Percentiles rank a stretch among this genome's conserved stretches.
Evolutionary conservation across 805 yeast genomes (phyloP).

Genomic region (Kurtzmaniella cleridarum): DNA sequence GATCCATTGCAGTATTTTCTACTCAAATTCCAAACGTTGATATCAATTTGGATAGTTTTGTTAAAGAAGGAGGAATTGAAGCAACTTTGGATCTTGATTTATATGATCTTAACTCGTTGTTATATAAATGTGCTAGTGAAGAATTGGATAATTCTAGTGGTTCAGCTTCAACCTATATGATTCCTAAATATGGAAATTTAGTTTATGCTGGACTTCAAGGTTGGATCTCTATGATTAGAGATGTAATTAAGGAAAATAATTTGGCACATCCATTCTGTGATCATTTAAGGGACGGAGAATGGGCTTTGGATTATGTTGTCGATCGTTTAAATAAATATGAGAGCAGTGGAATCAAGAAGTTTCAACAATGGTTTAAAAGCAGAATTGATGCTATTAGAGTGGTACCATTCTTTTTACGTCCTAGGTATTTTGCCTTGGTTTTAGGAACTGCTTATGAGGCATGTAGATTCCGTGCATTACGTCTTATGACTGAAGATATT

Average conservation of each 20-base stretch:
- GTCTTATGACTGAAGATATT: constrained; percentile 47
- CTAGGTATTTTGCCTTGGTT: constrained; percentile 82
- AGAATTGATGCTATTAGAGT: constrained; percentile 58
- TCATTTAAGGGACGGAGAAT: constrained; percentile 74
- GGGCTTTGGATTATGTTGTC: constrained; percentile 82
- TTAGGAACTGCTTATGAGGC: constrained; percentile 83
- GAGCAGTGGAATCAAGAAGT: constrained; percentile 45
- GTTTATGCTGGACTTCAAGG: constrained; percentile 93
- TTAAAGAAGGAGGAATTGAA: constrained; percentile 71
- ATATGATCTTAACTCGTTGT: constrained; percentile 66
- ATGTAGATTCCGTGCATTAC: constrained; percentile 61
- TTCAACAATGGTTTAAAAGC: constrained; percentile 63
- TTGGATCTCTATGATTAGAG: constrained; percentile 68
- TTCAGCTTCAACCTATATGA: constrained; percentile 60
- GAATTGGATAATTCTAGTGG: constrained; percentile 80
- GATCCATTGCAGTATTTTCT: constrained; percentile 80
- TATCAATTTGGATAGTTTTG: constrained; percentile 54
- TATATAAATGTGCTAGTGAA: constrained; percentile 80
- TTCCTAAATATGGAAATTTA: constrained; percentile 70
- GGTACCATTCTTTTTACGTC: constrained; percentile 76
- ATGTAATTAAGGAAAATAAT: constrained; percentile 62
- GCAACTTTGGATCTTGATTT: constrained; percentile 60
- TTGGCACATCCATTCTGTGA: constrained; percentile 79
- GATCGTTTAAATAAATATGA: constrained; percentile 55
- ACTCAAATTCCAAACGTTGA: constrained; percentile 68